Conservation (phyloP, 108 stramenopile genomes). For the Halocafeteria seosinensis region DNA sequence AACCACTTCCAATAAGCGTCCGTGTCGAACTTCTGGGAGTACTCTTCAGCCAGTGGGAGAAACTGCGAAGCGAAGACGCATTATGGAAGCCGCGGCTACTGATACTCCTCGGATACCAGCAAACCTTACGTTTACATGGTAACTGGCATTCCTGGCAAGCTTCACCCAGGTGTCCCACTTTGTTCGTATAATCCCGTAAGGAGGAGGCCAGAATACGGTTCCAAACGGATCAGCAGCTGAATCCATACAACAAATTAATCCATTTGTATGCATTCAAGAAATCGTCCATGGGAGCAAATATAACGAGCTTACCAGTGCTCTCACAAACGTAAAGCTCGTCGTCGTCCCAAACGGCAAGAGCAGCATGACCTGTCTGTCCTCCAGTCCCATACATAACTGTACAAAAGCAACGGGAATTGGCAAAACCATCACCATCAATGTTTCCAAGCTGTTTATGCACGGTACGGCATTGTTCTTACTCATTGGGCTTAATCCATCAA, state of each 20-base stretch:
- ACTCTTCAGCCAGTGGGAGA: background rate
- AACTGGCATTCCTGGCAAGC: background rate
- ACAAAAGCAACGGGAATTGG: too few relatives aligned
- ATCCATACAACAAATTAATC: too few relatives aligned
- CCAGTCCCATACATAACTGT: slow-evolving; percentile 8
- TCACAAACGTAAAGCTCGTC: slow-evolving; percentile 12
- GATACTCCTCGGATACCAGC: too few relatives aligned
- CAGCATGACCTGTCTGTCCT: slow-evolving; percentile 9
- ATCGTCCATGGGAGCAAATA: too few relatives aligned
- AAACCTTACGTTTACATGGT: slow-evolving; percentile 2
- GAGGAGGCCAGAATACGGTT: background rate
- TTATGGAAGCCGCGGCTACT: too few relatives aligned
- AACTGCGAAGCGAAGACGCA: too few relatives aligned
- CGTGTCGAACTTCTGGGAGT: background rate
- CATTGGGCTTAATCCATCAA: slow-evolving; percentile 18
- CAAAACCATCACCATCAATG: too few relatives aligned
- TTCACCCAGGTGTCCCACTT: background rate
- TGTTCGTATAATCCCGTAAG: background rate
- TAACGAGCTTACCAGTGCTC: too few relatives aligned
- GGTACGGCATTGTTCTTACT: too few relatives aligned
- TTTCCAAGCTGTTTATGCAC: too few relatives aligned
- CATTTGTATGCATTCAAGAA: too few relatives aligned
- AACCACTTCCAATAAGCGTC: background rate
- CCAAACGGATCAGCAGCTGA: background rate
- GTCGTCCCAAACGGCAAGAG: slow-evolving; percentile 11